Base-by-base conservation (phyloP, 106 monocot genomes). In the Vanilla planifolia region DNA sequence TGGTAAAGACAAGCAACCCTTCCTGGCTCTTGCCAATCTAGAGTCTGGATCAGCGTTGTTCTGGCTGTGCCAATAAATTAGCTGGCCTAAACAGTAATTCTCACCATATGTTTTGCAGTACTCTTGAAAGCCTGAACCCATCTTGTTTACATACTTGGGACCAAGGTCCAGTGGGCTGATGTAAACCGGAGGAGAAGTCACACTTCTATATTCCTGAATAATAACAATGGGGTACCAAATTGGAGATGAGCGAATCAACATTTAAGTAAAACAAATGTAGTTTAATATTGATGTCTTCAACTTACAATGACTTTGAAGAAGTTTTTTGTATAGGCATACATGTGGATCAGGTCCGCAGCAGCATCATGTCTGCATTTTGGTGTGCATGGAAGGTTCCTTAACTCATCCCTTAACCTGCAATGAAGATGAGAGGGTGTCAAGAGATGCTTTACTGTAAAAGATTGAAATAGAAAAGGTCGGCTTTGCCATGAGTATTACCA, bases 161-260 rank as follows among this genome's bases (percentile, higher is more conserved):
- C 96, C 96, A 48, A 96, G 67, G 60, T 96, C 96, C 25, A 96
- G 84, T 32, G 91, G 84, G 61, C 91, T 96, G 51, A 96, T 96
- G 74, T 88, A 88, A 51, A 96, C 90, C 34, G 96, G 90, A 16
- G 83, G 64, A 48, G 96, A 96, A 24, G 71, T 79, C 9, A 91
- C 67, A 30, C 76, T 64, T 70, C 88, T 75, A 50, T 87, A 96
- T 25, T 71, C 91, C 96, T 96, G 78, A 21, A 56, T 29, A 16
- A 6, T 13, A 33, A 8, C 26, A 44, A 43, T 9, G 28, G 57
- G 30, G 51, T 10, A 20, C 40, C 30, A 27, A 51, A 24, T 27
- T 21, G 6, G 9, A 17, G 13, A 48, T 9, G 10, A 65, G 1
- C 24, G 28, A 14, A 50, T 50, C 14, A 57, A 34, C 3, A 1